Conservation (phyloP, 768 basidiomycete species). For the Daedaleopsis sinensis region DNA sequence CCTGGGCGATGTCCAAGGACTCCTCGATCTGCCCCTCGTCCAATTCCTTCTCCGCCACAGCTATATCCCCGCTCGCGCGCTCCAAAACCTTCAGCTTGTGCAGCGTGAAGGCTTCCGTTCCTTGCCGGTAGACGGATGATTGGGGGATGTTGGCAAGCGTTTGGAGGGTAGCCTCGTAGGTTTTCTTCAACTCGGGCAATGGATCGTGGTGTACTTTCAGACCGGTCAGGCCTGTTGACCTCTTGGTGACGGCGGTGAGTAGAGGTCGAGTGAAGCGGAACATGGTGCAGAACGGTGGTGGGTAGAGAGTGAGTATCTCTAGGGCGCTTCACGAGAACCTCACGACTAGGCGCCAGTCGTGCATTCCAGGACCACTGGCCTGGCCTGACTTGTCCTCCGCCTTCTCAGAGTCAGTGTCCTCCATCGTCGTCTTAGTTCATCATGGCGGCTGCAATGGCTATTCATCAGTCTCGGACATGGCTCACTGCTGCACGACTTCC, state of each 20-base stretch:
- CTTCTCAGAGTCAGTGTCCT: background rate
- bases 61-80: conserved; percentile 65
- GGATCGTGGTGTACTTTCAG: conserved; percentile 85
- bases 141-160: conserved; percentile 72
- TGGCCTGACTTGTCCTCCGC: conserved; percentile 9
- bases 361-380: no score
- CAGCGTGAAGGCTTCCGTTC: conserved; percentile 81
- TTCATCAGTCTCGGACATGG: conserved; percentile 34
- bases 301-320: background rate
- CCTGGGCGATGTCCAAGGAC: conserved; percentile 77
- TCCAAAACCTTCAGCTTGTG: conserved; percentile 78
- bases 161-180: conserved; percentile 78
- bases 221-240: conserved; percentile 86
- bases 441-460: conserved; percentile 45
- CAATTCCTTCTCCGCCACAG: conserved; percentile 70
- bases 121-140: conserved; percentile 87
- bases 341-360: conserved; percentile 11
- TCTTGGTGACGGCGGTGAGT: conserved; percentile 63
- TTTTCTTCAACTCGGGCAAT: conserved; percentile 72
- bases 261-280: conserved; percentile 78
- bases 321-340: background rate
- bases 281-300: conserved; percentile 48
- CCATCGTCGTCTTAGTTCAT: conserved; percentile 7
- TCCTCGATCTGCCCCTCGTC: conserved; percentile 90
- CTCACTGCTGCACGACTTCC: conserved; percentile 23